Percentiles rank a stretch among this genome's conserved stretches.
phyloP scores from a whole-genome alignment of 345 rosid genomes.

The Pugionium cornutum region DNA sequence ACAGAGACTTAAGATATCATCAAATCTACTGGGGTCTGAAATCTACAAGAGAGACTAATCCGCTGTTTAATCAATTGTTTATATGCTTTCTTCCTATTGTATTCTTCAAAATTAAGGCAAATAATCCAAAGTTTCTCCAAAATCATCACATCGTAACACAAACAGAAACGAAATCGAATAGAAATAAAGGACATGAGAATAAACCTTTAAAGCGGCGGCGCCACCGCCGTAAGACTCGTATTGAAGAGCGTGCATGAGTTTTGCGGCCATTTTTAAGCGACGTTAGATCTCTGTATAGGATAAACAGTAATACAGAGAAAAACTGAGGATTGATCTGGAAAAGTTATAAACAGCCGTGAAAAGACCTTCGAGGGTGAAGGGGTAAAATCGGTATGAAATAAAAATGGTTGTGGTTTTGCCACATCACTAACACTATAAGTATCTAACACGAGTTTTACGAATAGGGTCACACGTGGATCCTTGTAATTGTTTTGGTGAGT shows the following conservation, averaged over 20 bases:
- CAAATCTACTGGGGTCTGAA: too few relatives aligned
- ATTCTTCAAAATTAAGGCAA: neutral
- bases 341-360: too few relatives aligned
- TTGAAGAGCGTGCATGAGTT: conserved; percentile 52
- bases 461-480: too few relatives aligned
- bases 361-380: too few relatives aligned
- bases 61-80: too few relatives aligned
- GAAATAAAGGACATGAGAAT: neutral
- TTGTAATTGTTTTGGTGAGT: too few relatives aligned
- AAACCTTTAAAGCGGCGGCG: conserved; percentile 42
- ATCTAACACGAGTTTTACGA: too few relatives aligned
- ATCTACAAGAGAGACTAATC: too few relatives aligned
- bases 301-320: neutral
- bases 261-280: conserved; percentile 41
- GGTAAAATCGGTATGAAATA: too few relatives aligned
- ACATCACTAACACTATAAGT: too few relatives aligned
- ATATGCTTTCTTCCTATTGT: neutral
- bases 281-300: conserved; percentile 4
- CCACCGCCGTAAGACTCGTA: conserved; percentile 53
- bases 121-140: neutral
- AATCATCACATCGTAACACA: neutral
- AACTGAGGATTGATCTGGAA: too few relatives aligned
- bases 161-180: neutral
- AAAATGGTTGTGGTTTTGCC: too few relatives aligned
- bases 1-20: neutral